Percentiles rank a stretch among this genome's conserved stretches.
phyloP scores from a whole-genome alignment of 768 basidiomycete genomes.

The Fomitopsis serialis region DNA sequence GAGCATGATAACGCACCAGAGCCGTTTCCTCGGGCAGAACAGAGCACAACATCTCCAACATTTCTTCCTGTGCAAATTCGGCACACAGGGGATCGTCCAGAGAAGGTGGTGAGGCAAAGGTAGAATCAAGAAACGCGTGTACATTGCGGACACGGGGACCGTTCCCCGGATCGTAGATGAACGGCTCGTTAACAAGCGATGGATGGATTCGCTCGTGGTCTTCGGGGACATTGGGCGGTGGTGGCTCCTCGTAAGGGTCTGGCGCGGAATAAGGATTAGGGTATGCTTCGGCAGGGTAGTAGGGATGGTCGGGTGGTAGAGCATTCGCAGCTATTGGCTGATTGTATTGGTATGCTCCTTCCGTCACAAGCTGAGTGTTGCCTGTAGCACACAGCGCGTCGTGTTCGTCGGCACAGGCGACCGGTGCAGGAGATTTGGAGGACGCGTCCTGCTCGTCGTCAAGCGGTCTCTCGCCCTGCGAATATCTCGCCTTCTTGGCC shows the following conservation, averaged over 20 bases:
- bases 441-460: slow-evolving; percentile 9
- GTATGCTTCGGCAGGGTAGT: neutral
- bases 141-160: slow-evolving; percentile 70
- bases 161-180: slow-evolving; percentile 74
- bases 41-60: slow-evolving; percentile 65
- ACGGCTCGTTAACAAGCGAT: slow-evolving; percentile 34
- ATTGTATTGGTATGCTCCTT: neutral
- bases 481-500: slow-evolving; percentile 29
- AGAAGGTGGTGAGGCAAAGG: slow-evolving; percentile 62
- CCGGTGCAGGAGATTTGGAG: neutral
- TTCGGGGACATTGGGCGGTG: neutral
- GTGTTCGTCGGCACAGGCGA: neutral
- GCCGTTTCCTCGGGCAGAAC: slow-evolving; percentile 71
- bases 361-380: neutral
- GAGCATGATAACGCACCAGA: slow-evolving; percentile 38
- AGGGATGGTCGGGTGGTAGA: neutral
- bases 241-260: neutral
- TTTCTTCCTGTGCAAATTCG: slow-evolving; percentile 73
- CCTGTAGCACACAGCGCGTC: neutral
- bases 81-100: slow-evolving; percentile 63
- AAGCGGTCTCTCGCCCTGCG: neutral
- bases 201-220: slow-evolving; percentile 12
- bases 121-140: slow-evolving; percentile 60
- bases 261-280: neutral
- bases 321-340: neutral